phyloP scores from a whole-genome alignment of 306 rosid genomes.

The Vicia faba region DNA sequence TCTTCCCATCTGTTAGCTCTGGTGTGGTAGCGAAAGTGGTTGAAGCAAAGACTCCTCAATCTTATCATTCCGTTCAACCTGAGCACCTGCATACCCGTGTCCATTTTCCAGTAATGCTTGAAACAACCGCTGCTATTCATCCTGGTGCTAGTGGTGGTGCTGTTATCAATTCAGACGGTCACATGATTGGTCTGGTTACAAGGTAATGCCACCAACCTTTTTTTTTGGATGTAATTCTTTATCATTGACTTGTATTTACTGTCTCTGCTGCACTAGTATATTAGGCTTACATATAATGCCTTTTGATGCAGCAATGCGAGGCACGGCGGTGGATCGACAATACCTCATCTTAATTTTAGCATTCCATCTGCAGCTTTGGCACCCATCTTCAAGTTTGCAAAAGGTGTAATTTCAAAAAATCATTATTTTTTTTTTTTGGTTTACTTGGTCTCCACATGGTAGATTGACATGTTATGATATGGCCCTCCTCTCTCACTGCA shows the following conservation, averaged over 20 bases:
- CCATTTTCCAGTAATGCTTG: slow-evolving; percentile 76
- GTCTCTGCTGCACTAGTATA: background rate
- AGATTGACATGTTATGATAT: slow-evolving; percentile 27
- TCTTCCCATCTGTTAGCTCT: slow-evolving; percentile 79
- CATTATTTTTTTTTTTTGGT: background rate
- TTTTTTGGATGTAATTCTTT: slow-evolving; percentile 3
- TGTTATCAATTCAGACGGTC: slow-evolving; percentile 80
- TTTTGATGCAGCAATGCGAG: slow-evolving; percentile 79
- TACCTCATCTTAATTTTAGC: slow-evolving; percentile 95
- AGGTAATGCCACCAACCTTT: slow-evolving; percentile 52
- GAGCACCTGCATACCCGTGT: slow-evolving; percentile 44
- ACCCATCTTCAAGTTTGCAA: slow-evolving; percentile 68
- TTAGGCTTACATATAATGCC: slow-evolving; percentile 39
- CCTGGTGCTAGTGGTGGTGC: slow-evolving; percentile 99
- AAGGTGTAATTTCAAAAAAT: slow-evolving; percentile 51
- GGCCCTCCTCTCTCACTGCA: slow-evolving; percentile 42
- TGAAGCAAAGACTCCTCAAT: slow-evolving; percentile 58
- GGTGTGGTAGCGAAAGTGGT: slow-evolving; percentile 91
- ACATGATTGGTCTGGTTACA: slow-evolving; percentile 92
- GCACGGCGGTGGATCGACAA: slow-evolving; percentile 81
- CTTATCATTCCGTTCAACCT: slow-evolving; percentile 49
- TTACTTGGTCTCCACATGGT: slow-evolving; percentile 14
- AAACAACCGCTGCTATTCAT: slow-evolving; percentile 95
- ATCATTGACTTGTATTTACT: background rate
- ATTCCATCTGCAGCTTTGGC: slow-evolving; percentile 80